Evolutionary conservation across 2,329 filamentous ascomycete species (phyloP).

Genomic region (Phoma sp.): DNA sequence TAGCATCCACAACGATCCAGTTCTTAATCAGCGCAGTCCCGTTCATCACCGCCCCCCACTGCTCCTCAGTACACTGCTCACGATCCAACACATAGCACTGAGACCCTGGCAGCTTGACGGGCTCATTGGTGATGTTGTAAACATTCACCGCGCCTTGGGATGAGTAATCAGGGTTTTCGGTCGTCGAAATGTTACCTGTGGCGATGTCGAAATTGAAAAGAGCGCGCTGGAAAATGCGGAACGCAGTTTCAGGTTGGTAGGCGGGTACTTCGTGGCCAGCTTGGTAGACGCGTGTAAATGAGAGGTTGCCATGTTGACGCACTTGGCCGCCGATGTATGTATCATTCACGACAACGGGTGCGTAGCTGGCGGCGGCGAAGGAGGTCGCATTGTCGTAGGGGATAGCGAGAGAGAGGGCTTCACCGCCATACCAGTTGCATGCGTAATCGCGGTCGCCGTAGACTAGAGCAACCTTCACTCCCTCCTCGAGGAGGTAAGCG

Average conservation of each 20-base stretch:
- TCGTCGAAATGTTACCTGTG: constrained; percentile 58
- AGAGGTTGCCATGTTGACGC: constrained; percentile 75
- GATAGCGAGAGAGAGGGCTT: constrained; percentile 70
- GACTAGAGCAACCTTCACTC: constrained; percentile 42
- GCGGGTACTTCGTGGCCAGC: constrained; percentile 62
- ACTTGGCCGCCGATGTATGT: constrained; percentile 75
- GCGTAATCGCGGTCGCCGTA: constrained; percentile 51
- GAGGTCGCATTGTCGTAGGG: constrained; percentile 58
- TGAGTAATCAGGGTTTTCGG: constrained; percentile 48
- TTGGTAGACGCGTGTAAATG: constrained; percentile 60
- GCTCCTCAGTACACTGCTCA: constrained; percentile 40
- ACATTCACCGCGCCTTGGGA: constrained; percentile 48
- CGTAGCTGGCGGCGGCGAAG: constrained; percentile 75
- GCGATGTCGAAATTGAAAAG: constrained; percentile 61
- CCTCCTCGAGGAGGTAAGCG: constrained; percentile 61
- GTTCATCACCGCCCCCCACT: constrained; percentile 43
- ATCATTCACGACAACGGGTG: constrained; percentile 72
- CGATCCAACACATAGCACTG: constrained; percentile 44
- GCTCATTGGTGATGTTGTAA: constrained; percentile 56
- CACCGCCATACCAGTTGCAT: constrained; percentile 74
- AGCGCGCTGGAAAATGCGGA: constrained; percentile 61
- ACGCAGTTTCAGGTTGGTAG: constrained; percentile 57
- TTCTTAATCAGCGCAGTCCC: constrained; percentile 41
- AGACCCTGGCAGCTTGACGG: constrained; percentile 50
- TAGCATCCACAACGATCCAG: constrained; percentile 46